These are phyloP conservation scores for Erigeron canadensis DNA, from an alignment of 129 eudicot species.

Conservation along the genomic window DNA sequence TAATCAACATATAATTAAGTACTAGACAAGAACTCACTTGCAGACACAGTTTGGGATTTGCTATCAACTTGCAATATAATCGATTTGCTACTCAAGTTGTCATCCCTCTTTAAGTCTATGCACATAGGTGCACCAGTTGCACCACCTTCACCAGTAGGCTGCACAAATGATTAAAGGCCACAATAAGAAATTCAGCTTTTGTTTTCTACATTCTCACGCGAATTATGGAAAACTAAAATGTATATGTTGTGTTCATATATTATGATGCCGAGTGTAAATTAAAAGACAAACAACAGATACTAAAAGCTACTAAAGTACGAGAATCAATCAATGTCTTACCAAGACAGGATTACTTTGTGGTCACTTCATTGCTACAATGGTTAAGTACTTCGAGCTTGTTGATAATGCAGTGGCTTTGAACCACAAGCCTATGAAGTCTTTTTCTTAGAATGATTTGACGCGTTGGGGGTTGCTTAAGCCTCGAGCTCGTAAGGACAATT, in stretches of 20 bases:
- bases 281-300: not conserved
- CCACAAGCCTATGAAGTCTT: too few species aligned
- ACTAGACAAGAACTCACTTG: constrained; percentile 63
- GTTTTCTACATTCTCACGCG: not conserved
- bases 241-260: not conserved
- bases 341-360: constrained; percentile 92
- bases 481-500: too few species aligned
- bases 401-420: too few species aligned
- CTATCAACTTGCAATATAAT: constrained; percentile 81
- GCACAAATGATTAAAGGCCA: constrained; percentile 16
- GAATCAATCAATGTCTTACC: constrained; percentile 50
- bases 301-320: not conserved
- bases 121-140: constrained; percentile 98
- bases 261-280: not conserved
- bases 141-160: constrained; percentile 99
- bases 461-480: too few species aligned
- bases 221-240: not conserved
- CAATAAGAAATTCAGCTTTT: not conserved
- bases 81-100: constrained; percentile 76
- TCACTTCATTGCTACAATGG: too few species aligned
- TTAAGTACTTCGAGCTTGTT: too few species aligned
- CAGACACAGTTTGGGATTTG: constrained; percentile 91
- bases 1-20: not conserved
- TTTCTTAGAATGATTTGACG: too few species aligned
- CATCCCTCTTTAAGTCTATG: constrained; percentile 76